Evolutionary conservation across 768 basidiomycete genomes (phyloP).

Genomic region (Lentinula edodes): DNA sequence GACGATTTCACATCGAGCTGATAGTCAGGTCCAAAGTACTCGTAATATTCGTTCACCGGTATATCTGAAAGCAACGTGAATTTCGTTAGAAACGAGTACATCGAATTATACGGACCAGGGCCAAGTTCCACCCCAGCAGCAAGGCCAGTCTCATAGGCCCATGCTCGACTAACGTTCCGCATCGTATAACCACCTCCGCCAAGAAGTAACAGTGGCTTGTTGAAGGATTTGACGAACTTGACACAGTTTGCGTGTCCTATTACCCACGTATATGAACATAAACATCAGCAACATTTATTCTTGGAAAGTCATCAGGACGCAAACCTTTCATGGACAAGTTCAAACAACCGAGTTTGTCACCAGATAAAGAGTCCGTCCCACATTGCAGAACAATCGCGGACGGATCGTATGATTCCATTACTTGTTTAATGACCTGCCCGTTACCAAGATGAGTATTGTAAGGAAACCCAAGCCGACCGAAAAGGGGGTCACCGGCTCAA

Average conservation of each 20-base stretch:
- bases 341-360: slow-evolving; percentile 92
- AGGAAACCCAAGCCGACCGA: neutral
- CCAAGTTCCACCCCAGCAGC: slow-evolving; percentile 96
- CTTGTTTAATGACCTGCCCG: slow-evolving; percentile 78
- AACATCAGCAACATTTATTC: neutral
- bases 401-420: slow-evolving; percentile 93
- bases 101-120: slow-evolving; percentile 46
- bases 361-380: slow-evolving; percentile 94
- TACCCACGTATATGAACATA: neutral
- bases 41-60: slow-evolving; percentile 98
- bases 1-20: slow-evolving; percentile 91
- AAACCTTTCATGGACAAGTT: slow-evolving; percentile 94
- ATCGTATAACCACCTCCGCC: slow-evolving; percentile 99
- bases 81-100: neutral
- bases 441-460: neutral
- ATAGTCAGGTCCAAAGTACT: slow-evolving; percentile 98
- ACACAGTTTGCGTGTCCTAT: slow-evolving; percentile 96
- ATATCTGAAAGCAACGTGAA: slow-evolving; percentile 55
- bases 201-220: slow-evolving; percentile 87
- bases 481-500: slow-evolving; percentile 66
- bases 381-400: slow-evolving; percentile 96
- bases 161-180: slow-evolving; percentile 92
- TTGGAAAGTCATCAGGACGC: neutral
- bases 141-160: slow-evolving; percentile 97
- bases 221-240: slow-evolving; percentile 94